Evolutionary conservation across 1,284 basidiomycete species (phyloP), one percentile per base, ranked within the genome.

Genomic region (Cerioporus squamosus): DNA sequence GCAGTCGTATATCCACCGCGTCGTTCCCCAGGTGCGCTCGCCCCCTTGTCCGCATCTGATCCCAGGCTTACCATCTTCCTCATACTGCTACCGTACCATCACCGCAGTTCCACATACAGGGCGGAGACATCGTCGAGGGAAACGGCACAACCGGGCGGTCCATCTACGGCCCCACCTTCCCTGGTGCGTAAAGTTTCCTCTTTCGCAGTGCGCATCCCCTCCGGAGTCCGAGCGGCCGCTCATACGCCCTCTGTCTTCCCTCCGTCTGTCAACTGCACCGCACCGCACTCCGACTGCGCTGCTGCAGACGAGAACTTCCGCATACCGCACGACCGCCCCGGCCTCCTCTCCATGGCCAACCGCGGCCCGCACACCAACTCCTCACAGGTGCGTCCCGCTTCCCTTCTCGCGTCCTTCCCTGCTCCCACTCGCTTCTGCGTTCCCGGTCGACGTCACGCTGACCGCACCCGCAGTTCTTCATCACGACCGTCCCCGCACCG

Each of bases 1-100:
- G 55, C 85, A 85, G 8, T 89, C 86, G 5, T 59, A 64, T 8
- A 95, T 98, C 80, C 95, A 97, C 74, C 87, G 95, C 64, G 80
- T 95, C 69, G 94, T 90, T 66, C 85, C 86, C 44, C 47, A 77
- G 18, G 70, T 69, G 17, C 57, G 70, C 64, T 6, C 39, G 17
- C 39, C 18, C 22, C 29, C 47, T 39, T 38, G 20, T 26, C 45
- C 23, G 10, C 8, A 9, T 46, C n/a, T n/a, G n/a, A n/a, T n/a
- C n/a, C n/a, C n/a, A n/a, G n/a, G 52, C 39, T 39, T 22, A 18
- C 22, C 20, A 22, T 14, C 20, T 29, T 33, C 36, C 8, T n/a
- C 44, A 18, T 18, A 12, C 31, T 12, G 31, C 31, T 12, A 10
- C 39, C 12, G 29, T 10, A 29, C 36, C 43, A n/a, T 40, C 12